Base-by-base conservation (phyloP, 805 yeast species). In the Kockiozyma suomiensis region DNA sequence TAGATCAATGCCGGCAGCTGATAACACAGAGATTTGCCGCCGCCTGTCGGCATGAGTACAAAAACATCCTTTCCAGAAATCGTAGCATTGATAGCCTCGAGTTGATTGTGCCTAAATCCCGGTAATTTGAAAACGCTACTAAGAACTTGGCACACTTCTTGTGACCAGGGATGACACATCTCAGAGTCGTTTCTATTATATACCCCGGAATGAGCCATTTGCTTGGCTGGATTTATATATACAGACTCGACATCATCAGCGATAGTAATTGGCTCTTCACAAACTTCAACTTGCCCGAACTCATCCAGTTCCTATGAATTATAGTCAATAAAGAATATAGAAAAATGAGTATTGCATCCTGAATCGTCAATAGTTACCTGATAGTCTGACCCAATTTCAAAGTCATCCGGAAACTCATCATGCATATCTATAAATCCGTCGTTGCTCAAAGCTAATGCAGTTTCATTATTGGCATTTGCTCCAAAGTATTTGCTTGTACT, bases 31-130 rank as follows among this genome's bases (percentile, higher is more conserved):
- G 98, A 92, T 71, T 94, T 94, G 52, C 99, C 99, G 52, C 99
- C 99, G 40, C 99, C 99, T 0, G 99, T 94, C 0, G 99, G 99
- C 97, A 94, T 93, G 68, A 94, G 78, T 1, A 94, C 97, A 75
- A 94, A 90, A 0, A 89, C 96, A 72, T 94, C 99, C 46, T 81
- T 80, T 0, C 97, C 97, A 4, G 81, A 86, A 70, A 32, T 89
- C 1, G 81, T 86, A 1, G 96, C 86, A 68, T 86, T 84, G 4
- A 94, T 82, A 0, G 97, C 98, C 56, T 90, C 94, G 38, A 87
- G 74, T 70, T 94, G 99, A 72, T 93, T 88, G 4, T 85, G 81
- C 58, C 99, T 79, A 73, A 94, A 94, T 1, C 80, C 78, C 3
- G 75, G 70, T 35, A 94, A 73, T 33, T 84, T 81, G 75, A 94